Evolutionary conservation across 2,329 filamentous ascomycete species (phyloP), one percentile per base, ranked within the genome.

Genomic region (Dendrostoma leiphaemia): DNA sequence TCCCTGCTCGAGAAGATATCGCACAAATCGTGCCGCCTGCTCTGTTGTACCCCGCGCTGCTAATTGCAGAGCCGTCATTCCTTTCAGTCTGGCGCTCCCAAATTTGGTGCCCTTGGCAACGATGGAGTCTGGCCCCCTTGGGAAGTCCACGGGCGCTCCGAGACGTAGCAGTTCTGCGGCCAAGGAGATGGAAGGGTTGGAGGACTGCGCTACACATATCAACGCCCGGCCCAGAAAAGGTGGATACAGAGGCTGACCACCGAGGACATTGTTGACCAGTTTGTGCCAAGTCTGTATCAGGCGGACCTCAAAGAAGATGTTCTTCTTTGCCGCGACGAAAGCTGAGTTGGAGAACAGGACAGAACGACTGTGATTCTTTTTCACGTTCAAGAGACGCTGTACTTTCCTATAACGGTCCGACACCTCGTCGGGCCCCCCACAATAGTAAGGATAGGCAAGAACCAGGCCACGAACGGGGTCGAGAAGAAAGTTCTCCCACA

Each of bases 261-360:
- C 28, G 26, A 50, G 28, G 48, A 51, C 6, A 7, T 43, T 17
- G 15, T 43, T 28, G 26, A 26, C 31, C 21, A 43, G 48, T 21
- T 37, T n/a, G n/a, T 32, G 48, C 37, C 37, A 51, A n/a, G 48
- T 51, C 37, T 28, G 48, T 4, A 51, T 41, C 10, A 51, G 37
- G 19, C 48, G 17, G n/a, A 12, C 26, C 21, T 51, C 48, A 17
- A 29, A 51, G 15, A 51, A 10, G 12, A 13, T 24, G 28, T 51
- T 29, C 38, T 43, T 41, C 15, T 29, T 41, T 12, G 48, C 38
- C 19, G 35, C 38, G 6, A 17, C 21, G 12, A 43, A 32, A 26
- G 37, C 34, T 3, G 3, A 21, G 4, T 15, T 15, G 26, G 35
- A 37, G 24, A 49, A 49, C 23, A 49, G 35, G 12, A 32, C 47